Percentiles rank a stretch among this genome's conserved stretches.
These are phyloP conservation scores for Anastatica hierochuntica DNA, from an alignment of 345 rosid genomes.

Conservation along the genomic window DNA sequence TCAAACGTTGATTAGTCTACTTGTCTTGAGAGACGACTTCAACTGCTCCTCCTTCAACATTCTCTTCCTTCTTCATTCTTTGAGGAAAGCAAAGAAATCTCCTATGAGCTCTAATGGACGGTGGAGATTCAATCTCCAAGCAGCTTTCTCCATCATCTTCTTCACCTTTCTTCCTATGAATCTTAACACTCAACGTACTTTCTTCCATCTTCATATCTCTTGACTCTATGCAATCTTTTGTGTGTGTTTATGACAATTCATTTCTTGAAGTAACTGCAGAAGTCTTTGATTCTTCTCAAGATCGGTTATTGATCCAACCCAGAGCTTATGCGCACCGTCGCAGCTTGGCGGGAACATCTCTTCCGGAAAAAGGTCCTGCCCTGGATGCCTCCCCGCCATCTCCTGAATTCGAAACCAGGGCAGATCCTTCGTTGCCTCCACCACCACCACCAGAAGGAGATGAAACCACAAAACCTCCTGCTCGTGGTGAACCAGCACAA, in stretches of 20 bases:
- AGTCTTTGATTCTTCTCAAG: constrained; percentile 13
- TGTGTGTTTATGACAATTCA: neutral
- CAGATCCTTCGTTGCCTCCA: neutral
- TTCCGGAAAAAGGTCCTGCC: neutral
- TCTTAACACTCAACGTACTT: constrained; percentile 15
- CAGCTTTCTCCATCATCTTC: constrained; percentile 14
- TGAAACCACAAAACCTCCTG: constrained; percentile 1
- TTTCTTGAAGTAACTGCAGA: constrained; percentile 2
- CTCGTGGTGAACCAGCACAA: neutral
- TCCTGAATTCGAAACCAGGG: neutral
- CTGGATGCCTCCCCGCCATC: constrained; percentile 13
- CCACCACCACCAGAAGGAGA: neutral
- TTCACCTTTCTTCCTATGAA: constrained; percentile 17
- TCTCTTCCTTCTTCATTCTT: constrained; percentile 6
- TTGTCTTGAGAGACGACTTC: constrained; percentile 21
- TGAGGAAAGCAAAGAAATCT: constrained; percentile 1
- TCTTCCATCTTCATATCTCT: constrained; percentile 6
- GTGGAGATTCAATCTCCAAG: constrained; percentile 11
- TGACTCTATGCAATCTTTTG: neutral
- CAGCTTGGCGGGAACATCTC: constrained; percentile 1
- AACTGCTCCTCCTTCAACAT: constrained; percentile 14
- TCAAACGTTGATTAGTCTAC: constrained; percentile 20
- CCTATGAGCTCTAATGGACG: constrained; percentile 8
- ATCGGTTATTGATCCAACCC: neutral
- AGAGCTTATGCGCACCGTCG: constrained; percentile 13